phyloP scores from a whole-genome alignment of 148 eudicot genomes.

The Vaccinium vitisidaea region DNA sequence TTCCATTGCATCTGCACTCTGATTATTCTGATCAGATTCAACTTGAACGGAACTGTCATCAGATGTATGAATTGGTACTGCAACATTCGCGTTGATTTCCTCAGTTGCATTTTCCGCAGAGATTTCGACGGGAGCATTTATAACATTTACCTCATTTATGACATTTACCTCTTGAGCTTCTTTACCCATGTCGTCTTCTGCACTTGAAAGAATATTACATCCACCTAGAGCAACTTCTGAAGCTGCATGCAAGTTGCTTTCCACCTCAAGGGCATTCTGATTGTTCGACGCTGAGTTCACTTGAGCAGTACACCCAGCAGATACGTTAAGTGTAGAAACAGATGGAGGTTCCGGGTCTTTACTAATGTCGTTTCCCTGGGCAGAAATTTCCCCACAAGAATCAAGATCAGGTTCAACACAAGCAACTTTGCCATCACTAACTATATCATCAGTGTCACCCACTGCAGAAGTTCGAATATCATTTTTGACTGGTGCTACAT shows the following conservation, averaged over 20 bases:
- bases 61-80: neutral
- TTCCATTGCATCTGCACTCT: neutral
- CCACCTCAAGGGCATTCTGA: constrained; percentile 3
- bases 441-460: constrained; percentile 14
- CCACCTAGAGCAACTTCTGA: constrained; percentile 16
- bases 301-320: neutral
- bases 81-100: constrained; percentile 7
- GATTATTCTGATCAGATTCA: constrained; percentile 9
- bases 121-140: constrained; percentile 9
- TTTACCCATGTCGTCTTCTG: constrained; percentile 5
- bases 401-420: constrained; percentile 18
- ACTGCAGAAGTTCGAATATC: constrained; percentile 5
- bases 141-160: neutral
- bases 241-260: constrained; percentile 10
- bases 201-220: neutral
- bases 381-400: constrained; percentile 19
- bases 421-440: constrained; percentile 20
- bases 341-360: constrained; percentile 3
- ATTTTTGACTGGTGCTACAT: constrained; percentile 14
- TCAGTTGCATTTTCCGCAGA: constrained; percentile 12
- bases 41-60: neutral
- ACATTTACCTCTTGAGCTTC: neutral
- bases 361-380: constrained; percentile 6
- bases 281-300: neutral
- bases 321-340: neutral